Evolutionary conservation across 768 basidiomycete species (phyloP).

Genomic region (Nevesoporus exiguus): DNA sequence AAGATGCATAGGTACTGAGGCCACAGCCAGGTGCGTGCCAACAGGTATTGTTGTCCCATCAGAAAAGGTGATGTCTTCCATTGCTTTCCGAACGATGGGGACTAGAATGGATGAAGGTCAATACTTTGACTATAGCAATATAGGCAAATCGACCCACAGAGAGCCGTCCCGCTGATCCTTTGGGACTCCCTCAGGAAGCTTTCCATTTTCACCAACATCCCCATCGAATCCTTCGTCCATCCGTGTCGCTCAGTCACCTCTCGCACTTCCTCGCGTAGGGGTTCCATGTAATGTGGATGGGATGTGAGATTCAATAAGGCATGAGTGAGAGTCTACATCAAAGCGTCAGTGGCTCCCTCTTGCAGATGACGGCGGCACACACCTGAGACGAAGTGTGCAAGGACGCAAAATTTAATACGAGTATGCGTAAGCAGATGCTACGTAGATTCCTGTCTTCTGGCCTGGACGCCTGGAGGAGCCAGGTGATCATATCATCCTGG

Average conservation of each 20-base stretch:
- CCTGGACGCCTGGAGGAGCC: slow-evolving; percentile 37
- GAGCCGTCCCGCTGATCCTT: slow-evolving; percentile 33
- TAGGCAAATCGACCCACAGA: slow-evolving; percentile 23
- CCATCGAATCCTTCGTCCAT: slow-evolving; percentile 34
- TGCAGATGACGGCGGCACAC: slow-evolving; percentile 1
- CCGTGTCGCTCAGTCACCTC: slow-evolving; percentile 29
- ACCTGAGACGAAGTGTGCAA: slow-evolving; percentile 37
- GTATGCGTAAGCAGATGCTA: slow-evolving; percentile 32
- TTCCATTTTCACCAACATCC: slow-evolving; percentile 36
- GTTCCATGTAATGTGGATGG: slow-evolving; percentile 35
- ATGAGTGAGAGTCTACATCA: slow-evolving; percentile 32
- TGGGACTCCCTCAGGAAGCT: slow-evolving; percentile 44
- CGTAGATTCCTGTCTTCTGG: slow-evolving; percentile 27
- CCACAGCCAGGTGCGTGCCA: slow-evolving; percentile 37
- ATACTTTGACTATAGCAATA: neutral
- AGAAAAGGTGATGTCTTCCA: slow-evolving; percentile 32
- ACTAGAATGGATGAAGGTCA: slow-evolving; percentile 21
- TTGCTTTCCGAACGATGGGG: slow-evolving; percentile 33
- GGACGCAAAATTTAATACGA: slow-evolving; percentile 38
- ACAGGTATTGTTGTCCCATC: slow-evolving; percentile 37
- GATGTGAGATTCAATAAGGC: slow-evolving; percentile 41
- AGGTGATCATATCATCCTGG: slow-evolving; percentile 40
- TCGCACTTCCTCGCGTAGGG: slow-evolving; percentile 41
- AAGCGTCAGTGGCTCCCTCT: slow-evolving; percentile 1
- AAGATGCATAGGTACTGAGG: slow-evolving; percentile 33